Base-by-base conservation (phyloP, 805 yeast genomes). In the Yamadazyma sp. region DNA sequence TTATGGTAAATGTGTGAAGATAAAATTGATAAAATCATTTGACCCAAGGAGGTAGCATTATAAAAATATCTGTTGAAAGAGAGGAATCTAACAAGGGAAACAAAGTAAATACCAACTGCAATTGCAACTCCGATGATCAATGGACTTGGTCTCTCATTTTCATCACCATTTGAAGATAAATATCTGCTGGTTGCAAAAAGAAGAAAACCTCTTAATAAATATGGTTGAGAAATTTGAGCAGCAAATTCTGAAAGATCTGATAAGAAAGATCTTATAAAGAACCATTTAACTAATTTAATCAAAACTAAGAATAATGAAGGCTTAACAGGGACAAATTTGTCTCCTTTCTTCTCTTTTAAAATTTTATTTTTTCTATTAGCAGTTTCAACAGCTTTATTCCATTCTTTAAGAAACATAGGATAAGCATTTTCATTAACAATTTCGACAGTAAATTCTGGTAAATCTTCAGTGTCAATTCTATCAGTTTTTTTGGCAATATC, bases 391-490 rank as follows among this genome's bases (percentile, higher is more conserved):
- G 50, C 47, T 11, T 26, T 24, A 4, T 45, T 31, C 65, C 65
- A 65, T 23, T 47, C 32, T 9, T 43, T 40, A 12, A 45, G 32
- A 35, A 64, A 53, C 21, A 20, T 31, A 1, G 32, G 32, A 25
- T 39, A 51, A 13, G 57, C 52, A 12, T 32, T 43, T 17, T 48
- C 49, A 32, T 42, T 38, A 18, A 33, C 36, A 11, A 46, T 23
- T 11, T 46, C 47, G 18, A 39, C 39, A 2, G 41, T 43, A 39
- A 35, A 48, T 12, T 75, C 70, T 9, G 96, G 96, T 33, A 91
- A 70, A 55, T 88, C 96, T 2, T 67, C 62, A 8, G 46, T 43
- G 5, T 30, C 34, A n/a, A 44, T 27, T 8, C 18, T 23, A 19
- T 38, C 27, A 4, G 48, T 40, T 21, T 35, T 17, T 13, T 22